These are phyloP conservation scores for Pinus tabuliformis DNA, from an alignment of 75 land plant genomes.

Conservation along the genomic window DNA sequence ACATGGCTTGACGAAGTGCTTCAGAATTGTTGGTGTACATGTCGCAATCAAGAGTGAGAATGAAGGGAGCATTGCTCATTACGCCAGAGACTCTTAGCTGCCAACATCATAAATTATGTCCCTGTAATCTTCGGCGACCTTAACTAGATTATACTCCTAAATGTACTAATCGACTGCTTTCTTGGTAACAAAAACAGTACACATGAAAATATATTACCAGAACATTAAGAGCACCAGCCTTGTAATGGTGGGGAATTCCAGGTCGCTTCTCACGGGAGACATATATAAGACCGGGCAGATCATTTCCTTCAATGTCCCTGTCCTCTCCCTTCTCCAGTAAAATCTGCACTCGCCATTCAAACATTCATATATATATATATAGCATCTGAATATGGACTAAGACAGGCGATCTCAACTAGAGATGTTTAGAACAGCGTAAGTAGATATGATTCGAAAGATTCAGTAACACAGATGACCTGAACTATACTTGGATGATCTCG, in stretches of 20 bases:
- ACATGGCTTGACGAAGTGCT: constrained; percentile 26
- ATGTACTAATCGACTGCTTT: neutral
- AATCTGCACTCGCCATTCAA: constrained; percentile 25
- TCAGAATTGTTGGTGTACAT: constrained; percentile 37
- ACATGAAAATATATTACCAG: constrained; percentile 25
- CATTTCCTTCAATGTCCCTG: constrained; percentile 31
- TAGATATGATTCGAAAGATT: too few relatives aligned
- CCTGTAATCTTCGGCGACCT: too few relatives aligned
- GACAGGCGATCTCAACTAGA: neutral
- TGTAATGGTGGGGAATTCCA: constrained; percentile 44
- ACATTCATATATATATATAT: neutral
- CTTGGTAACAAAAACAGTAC: neutral
- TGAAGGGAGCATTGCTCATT: constrained; percentile 30
- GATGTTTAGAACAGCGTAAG: too few relatives aligned
- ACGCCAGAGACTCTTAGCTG: constrained; percentile 28
- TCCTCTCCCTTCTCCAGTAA: constrained; percentile 31
- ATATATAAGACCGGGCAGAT: constrained; percentile 55
- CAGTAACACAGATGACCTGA: neutral
- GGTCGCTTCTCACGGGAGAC: constrained; percentile 76
- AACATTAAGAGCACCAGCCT: constrained; percentile 79
- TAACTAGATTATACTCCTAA: neutral
- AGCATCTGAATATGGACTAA: neutral
- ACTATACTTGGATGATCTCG: constrained; percentile 15
- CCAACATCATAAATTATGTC: neutral
- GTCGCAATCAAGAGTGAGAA: constrained; percentile 38